A percentile compares a stretch with the other conserved stretches of the same genome.
phyloP scores from a whole-genome alignment of 176 grass and related monocot genomes.

The Olyra latifolia region DNA sequence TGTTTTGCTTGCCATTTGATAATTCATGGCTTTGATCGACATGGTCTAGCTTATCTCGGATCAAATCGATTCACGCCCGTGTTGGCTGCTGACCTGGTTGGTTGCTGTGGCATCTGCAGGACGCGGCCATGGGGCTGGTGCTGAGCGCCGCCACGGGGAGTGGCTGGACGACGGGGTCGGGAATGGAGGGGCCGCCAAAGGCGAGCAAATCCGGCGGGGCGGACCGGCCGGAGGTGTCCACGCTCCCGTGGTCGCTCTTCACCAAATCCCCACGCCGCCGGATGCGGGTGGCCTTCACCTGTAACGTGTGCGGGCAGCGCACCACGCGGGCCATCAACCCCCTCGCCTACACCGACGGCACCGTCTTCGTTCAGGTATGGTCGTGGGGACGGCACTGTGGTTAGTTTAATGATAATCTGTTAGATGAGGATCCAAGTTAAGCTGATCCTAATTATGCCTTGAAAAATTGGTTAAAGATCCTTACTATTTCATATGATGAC shows the following conservation, averaged over 20 bases:
- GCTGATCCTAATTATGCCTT: not conserved
- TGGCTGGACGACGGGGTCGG: constrained; percentile 97
- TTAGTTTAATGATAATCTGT: not conserved
- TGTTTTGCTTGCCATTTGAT: not conserved
- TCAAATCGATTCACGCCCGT: not conserved
- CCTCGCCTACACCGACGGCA: constrained; percentile 92
- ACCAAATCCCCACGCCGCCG: constrained; percentile 80
- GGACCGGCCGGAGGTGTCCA: constrained; percentile 46
- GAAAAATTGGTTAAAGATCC: not conserved
- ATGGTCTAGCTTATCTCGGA: not conserved
- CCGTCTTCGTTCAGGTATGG: constrained; percentile 89
- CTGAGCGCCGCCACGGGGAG: constrained; percentile 72
- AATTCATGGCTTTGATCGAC: not conserved
- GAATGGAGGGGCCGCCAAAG: constrained; percentile 79
- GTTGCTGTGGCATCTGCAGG: constrained; percentile 36
- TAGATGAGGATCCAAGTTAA: not conserved
- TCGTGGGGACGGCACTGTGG: too few relatives aligned
- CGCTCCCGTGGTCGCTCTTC: constrained; percentile 94
- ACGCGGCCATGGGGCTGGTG: constrained; percentile 87
- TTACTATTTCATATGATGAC: not conserved
- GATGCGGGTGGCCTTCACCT: constrained; percentile 96
- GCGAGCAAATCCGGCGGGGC: constrained; percentile 40
- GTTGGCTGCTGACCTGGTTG: not conserved
- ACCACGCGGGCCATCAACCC: constrained; percentile 95
- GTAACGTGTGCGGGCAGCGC: constrained; percentile 89